Base-by-base conservation (phyloP, 768 basidiomycete species). In the Termitomyces sp. region DNA sequence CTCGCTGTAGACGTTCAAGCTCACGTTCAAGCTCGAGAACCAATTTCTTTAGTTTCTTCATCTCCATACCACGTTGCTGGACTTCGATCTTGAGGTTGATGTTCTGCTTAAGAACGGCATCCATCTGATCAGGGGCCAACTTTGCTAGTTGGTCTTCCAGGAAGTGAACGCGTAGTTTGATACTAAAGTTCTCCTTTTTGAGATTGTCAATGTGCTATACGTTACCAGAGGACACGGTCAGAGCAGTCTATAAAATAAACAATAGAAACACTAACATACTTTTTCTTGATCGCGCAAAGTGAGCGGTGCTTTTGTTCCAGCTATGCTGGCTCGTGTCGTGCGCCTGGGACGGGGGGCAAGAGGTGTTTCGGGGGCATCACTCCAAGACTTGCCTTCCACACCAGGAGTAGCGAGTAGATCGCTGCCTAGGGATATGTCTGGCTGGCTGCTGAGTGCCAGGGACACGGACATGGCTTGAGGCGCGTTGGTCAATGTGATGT, bases 261-360 rank as follows among this genome's bases (percentile, higher is more conserved):
- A 40, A 45, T 37, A 54, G 17, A 34, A 21, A 32, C 21, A 17
- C 4, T 25, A 41, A 67, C 78, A 51, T 63, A 92, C 96, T 82
- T 98, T 96, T 74, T 98, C 95, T 71, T 99, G 96, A 69, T 98
- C 96, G 8, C 95, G 82, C 14, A 99, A 78, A 0, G 95, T 96
- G 62, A 97, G 81, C 16, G 83, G 75, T 0, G 70, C 69, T 64
- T 80, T 80, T 9, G 71, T 72, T 12, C 68, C 70, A 14, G 73
- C 71, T 11, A 73, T 72, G 29, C 70, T 71, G 19, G 75, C 65
- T 56, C 71, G 68, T 37, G 62, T 25, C 19, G 71, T 64, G 27
- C 79, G 77, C 66, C 81, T 82, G 21, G 75, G 70, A 16, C 81
- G 76, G 14, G 66, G 64, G 8, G 76, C 71, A 34, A 73, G 65